Evolutionary conservation across 176 grass and related monocot genomes (phyloP), one percentile per base, ranked within the genome.

Genomic region (Tillandsia leiboldiana): DNA sequence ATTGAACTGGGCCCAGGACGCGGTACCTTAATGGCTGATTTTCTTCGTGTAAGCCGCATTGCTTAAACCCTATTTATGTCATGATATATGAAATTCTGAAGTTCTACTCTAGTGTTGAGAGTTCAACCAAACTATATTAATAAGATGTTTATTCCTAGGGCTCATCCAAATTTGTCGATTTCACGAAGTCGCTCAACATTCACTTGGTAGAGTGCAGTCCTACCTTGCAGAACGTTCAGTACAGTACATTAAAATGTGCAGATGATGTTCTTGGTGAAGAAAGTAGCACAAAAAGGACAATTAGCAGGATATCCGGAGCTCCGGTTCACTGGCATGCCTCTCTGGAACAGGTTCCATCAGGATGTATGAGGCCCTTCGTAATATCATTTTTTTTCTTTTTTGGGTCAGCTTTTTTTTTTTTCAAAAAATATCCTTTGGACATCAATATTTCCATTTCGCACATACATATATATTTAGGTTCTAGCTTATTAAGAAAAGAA

Each of bases 141-240:
- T 28, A 50, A 51, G 24, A 20, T 26, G 15, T 18, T 20, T 49
- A 18, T 49, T 68, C 33, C 27, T 14, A 97, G 94, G 89, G 86
- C 15, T 90, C 89, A 66, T 82, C 86, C 47, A 87, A 97, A 58
- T 87, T 92, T 85, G 69, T 68, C 57, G 79, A 83, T 48, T 97
- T 97, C 74, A 85, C 79, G 17, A 90, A 83, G 77, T 77, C 86
- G 61, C 86, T 92, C 59, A 74, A 87, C 64, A 87, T 97, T 78
- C 81, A 97, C 84, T 77, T 97, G 79, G 93, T 97, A 13, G 93
- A 97, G 75, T 97, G 86, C 69, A 97, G 89, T 28, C 89, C 86
- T 48, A 68, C 79, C 28, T 82, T 92, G 50, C 89, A 86, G 83
- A 92, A 86, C 51, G 62, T 90, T 28, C 94, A 97, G 63, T 87